phyloP scores from a whole-genome alignment of 306 rosid species.

The Acacia acuminata region DNA sequence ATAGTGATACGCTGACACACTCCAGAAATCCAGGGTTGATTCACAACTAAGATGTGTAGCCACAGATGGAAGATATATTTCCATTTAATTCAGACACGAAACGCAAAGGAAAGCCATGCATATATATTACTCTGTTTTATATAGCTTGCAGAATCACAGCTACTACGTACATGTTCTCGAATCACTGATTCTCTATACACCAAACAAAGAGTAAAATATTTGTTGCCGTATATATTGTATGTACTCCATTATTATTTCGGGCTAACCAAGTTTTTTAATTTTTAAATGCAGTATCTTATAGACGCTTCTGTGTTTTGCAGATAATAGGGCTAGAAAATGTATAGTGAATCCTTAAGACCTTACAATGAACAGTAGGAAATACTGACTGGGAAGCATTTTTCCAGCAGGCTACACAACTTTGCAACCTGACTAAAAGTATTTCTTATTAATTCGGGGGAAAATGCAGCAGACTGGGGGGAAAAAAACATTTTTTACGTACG shows the following conservation, averaged over 20 bases:
- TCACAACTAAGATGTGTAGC: constrained; percentile 22
- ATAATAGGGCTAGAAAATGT: not conserved
- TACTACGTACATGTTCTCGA: not conserved
- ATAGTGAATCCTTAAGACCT: constrained; percentile 9
- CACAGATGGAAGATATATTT: not conserved
- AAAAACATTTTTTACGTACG: not conserved
- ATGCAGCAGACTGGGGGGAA: not conserved
- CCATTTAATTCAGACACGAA: constrained; percentile 17
- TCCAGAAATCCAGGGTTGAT: constrained; percentile 11
- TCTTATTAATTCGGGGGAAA: not conserved
- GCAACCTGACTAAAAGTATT: not conserved
- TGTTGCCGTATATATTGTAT: not conserved
- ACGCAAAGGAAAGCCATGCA: constrained; percentile 31
- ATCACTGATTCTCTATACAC: not conserved
- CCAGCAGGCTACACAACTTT: not conserved
- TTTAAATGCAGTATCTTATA: not conserved
- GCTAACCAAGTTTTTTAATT: not conserved
- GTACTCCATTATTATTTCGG: not conserved
- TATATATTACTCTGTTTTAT: not conserved
- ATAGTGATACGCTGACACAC: constrained; percentile 34
- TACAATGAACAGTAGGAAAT: constrained; percentile 1
- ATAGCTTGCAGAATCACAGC: not conserved
- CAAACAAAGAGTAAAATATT: not conserved
- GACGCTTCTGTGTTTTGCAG: not conserved
- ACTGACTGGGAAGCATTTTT: constrained; percentile 32